Percentiles rank a stretch among this genome's conserved stretches.
phyloP scores from a whole-genome alignment of 192 early-diverging fungal genomes.

The Lunasporangiospora selenospora region DNA sequence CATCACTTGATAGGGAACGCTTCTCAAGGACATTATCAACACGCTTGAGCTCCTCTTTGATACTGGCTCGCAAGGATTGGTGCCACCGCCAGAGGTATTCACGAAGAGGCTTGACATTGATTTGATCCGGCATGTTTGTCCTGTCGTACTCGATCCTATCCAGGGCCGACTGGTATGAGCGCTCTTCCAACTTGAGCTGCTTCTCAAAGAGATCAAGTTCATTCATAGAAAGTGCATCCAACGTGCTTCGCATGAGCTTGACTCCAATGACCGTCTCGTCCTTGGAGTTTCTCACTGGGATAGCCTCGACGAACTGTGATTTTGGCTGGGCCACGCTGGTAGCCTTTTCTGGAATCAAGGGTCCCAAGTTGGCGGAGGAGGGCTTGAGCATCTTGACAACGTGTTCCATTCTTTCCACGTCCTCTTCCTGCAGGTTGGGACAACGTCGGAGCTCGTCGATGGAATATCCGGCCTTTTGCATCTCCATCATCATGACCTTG shows the following conservation, averaged over 20 bases:
- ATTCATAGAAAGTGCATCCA: constrained; percentile 62
- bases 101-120: constrained; percentile 63
- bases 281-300: constrained; percentile 15
- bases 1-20: constrained; percentile 17
- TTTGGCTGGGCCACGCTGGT: background rate
- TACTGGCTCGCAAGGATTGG: constrained; percentile 65
- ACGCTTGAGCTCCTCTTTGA: constrained; percentile 71
- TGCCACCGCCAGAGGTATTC: constrained; percentile 79
- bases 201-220: constrained; percentile 69
- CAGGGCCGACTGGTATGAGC: constrained; percentile 77
- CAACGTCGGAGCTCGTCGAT: constrained; percentile 21
- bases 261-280: constrained; percentile 72
- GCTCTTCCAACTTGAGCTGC: constrained; percentile 84
- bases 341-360: constrained; percentile 18
- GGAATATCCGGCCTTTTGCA: constrained; percentile 47
- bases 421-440: constrained; percentile 30
- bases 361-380: constrained; percentile 11
- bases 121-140: constrained; percentile 60
- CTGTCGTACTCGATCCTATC: constrained; percentile 65
- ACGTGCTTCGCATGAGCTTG: constrained; percentile 71
- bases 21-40: constrained; percentile 48
- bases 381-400: constrained; percentile 27
- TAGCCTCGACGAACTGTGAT: constrained; percentile 15
- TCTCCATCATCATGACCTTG: constrained; percentile 53
- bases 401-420: constrained; percentile 25